Conservation (phyloP, 768 basidiomycete species). For the Tylopilus subfusipes region DNA sequence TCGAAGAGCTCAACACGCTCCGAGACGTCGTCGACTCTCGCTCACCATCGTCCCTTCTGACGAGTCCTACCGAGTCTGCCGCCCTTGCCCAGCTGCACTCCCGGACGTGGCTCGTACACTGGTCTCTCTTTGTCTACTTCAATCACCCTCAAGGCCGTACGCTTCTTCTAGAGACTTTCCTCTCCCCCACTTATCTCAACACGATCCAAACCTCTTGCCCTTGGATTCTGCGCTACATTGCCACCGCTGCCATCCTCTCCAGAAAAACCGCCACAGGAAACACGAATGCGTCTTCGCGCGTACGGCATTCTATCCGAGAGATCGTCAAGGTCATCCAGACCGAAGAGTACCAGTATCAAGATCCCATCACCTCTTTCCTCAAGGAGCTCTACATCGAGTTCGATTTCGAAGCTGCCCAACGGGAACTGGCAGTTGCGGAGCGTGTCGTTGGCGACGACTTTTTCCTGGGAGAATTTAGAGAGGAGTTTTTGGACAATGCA, state of each 20-base stretch:
- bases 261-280: constrained; percentile 62
- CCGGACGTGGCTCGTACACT: constrained; percentile 94
- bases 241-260: constrained; percentile 88
- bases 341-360: constrained; percentile 94
- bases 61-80: constrained; percentile 52
- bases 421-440: constrained; percentile 72
- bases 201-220: constrained; percentile 96
- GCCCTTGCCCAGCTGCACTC: constrained; percentile 87
- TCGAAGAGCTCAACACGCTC: constrained; percentile 94
- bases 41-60: constrained; percentile 47
- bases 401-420: constrained; percentile 93
- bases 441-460: constrained; percentile 88
- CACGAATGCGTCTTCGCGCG: constrained; percentile 57
- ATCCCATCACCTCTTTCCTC: constrained; percentile 90
- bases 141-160: constrained; percentile 92
- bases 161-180: constrained; percentile 93
- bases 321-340: constrained; percentile 91
- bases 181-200: constrained; percentile 94
- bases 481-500: constrained; percentile 96
- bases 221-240: constrained; percentile 93
- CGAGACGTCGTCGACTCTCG: constrained; percentile 88
- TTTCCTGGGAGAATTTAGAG: constrained; percentile 86
- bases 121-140: constrained; percentile 98
- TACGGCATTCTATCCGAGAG: constrained; percentile 85
- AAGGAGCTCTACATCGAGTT: constrained; percentile 94